These are phyloP conservation scores for Wickerhamiella cacticola DNA, from an alignment of 805 yeast species.

Conservation along the genomic window DNA sequence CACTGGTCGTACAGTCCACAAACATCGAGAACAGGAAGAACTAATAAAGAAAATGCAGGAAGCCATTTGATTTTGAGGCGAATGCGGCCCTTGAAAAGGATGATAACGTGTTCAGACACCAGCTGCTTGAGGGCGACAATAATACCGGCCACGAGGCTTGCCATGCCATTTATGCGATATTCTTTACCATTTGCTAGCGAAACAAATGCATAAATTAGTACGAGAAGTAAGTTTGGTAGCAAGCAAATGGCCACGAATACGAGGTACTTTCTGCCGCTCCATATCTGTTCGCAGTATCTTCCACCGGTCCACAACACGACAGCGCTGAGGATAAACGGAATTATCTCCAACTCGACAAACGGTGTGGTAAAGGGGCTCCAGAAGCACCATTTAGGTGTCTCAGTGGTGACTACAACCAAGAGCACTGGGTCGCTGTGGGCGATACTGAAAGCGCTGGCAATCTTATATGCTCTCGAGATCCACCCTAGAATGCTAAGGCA, in stretches of 20 bases:
- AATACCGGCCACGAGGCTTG: constrained; percentile 44
- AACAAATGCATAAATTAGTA: constrained; percentile 11
- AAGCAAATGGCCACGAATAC: constrained; percentile 31
- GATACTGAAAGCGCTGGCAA: constrained; percentile 4
- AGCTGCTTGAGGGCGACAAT: constrained; percentile 55
- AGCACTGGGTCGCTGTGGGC: constrained; percentile 11
- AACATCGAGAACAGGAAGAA: constrained; percentile 24
- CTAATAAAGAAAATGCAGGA: constrained; percentile 30
- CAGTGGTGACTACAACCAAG: constrained; percentile 18
- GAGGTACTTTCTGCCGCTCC: constrained; percentile 46
- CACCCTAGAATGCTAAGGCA: constrained; percentile 8
- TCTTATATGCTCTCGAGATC: constrained; percentile 7
- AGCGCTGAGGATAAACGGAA: constrained; percentile 32
- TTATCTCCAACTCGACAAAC: constrained; percentile 36
- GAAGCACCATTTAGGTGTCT: constrained; percentile 21
- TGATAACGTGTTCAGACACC: constrained; percentile 47
- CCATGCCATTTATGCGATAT: constrained; percentile 39
- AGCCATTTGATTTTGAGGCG: constrained; percentile 35
- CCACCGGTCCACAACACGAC: constrained; percentile 42
- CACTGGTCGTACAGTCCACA: constrained; percentile 20
- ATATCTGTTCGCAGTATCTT: constrained; percentile 49
- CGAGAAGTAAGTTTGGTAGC: constrained; percentile 15
- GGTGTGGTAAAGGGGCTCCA: constrained; percentile 41
- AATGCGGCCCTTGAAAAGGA: constrained; percentile 36
- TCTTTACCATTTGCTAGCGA: background rate